Evolutionary conservation across 176 grass and related monocot species (phyloP).

Genomic region (Bromus sterilis): DNA sequence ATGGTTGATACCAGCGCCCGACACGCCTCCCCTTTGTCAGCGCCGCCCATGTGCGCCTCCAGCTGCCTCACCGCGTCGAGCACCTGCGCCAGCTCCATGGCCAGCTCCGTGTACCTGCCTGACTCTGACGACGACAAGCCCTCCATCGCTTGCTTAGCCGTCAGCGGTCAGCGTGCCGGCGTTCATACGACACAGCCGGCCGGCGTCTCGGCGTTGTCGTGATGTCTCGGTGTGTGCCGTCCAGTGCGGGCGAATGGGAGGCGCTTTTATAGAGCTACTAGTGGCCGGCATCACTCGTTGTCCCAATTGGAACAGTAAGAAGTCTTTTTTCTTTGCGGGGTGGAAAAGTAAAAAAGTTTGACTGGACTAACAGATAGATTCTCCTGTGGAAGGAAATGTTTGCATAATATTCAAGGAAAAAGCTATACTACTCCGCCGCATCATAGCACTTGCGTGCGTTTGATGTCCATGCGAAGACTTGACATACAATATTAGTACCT

Average conservation of each 20-base stretch:
- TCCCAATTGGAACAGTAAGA: conserved; percentile 13
- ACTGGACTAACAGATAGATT: conserved; percentile 8
- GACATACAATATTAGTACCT: too few species aligned
- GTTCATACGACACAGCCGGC: not conserved
- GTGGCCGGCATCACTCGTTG: not conserved
- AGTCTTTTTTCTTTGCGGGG: too few species aligned
- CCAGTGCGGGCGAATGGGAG: not conserved
- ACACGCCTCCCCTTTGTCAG: conserved; percentile 17
- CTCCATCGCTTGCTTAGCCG: conserved; percentile 21
- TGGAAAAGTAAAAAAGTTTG: conserved; percentile 15
- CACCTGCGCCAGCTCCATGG: conserved; percentile 54
- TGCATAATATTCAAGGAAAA: too few species aligned
- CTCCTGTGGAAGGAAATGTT: not conserved
- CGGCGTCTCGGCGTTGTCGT: not conserved
- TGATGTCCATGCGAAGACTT: too few species aligned
- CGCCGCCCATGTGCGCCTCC: conserved; percentile 34
- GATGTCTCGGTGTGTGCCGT: not conserved
- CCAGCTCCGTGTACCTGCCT: conserved; percentile 27
- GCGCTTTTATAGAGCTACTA: conserved; percentile 20
- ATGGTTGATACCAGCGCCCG: conserved; percentile 45
- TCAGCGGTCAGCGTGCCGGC: not conserved
- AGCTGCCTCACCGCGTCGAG: conserved; percentile 48
- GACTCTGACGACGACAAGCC: conserved; percentile 12
- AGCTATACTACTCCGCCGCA: too few species aligned
- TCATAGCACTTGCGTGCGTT: too few species aligned